phyloP scores from a whole-genome alignment of 805 yeast species.

The Candida argentea region DNA sequence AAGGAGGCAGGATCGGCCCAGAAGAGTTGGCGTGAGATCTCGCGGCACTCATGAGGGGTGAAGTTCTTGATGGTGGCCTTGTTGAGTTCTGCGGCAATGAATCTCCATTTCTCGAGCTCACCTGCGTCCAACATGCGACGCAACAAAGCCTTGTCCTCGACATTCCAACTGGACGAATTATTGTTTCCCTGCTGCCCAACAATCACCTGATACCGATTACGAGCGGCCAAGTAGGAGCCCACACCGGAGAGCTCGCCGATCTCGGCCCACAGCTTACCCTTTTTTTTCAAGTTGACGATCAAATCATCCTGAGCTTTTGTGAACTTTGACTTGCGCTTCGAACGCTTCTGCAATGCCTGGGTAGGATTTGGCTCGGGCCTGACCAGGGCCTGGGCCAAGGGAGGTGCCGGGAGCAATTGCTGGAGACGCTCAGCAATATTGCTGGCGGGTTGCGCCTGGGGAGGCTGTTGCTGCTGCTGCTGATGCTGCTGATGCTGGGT shows the following conservation, averaged over 20 bases:
- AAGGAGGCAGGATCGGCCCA: conserved; percentile 45
- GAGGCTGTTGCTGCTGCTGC: not conserved
- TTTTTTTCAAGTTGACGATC: conserved; percentile 50
- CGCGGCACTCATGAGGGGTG: conserved; percentile 45
- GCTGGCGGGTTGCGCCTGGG: conserved; percentile 2
- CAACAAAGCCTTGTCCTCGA: conserved; percentile 42
- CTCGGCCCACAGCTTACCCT: conserved; percentile 64
- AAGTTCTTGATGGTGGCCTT: conserved; percentile 43
- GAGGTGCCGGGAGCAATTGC: conserved; percentile 37
- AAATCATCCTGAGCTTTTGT: conserved; percentile 56
- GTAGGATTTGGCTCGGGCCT: conserved; percentile 34
- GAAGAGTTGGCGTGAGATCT: conserved; percentile 42
- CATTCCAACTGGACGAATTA: conserved; percentile 53
- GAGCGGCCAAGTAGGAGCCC: conserved; percentile 60
- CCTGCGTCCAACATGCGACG: conserved; percentile 54
- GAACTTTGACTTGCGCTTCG: conserved; percentile 59
- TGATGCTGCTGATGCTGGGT: not conserved
- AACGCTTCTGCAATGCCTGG: conserved; percentile 36
- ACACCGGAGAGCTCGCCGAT: conserved; percentile 58
- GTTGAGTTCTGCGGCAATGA: conserved; percentile 50
- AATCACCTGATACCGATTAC: conserved; percentile 70
- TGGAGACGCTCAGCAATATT: conserved; percentile 19
- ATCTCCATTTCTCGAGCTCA: conserved; percentile 61
- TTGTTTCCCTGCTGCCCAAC: conserved; percentile 76
- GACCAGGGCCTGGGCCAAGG: conserved; percentile 31